A percentile compares a stretch with the other conserved stretches of the same genome.
phyloP scores from a whole-genome alignment of 345 rosid genomes.

The Iberis pinnata region DNA sequence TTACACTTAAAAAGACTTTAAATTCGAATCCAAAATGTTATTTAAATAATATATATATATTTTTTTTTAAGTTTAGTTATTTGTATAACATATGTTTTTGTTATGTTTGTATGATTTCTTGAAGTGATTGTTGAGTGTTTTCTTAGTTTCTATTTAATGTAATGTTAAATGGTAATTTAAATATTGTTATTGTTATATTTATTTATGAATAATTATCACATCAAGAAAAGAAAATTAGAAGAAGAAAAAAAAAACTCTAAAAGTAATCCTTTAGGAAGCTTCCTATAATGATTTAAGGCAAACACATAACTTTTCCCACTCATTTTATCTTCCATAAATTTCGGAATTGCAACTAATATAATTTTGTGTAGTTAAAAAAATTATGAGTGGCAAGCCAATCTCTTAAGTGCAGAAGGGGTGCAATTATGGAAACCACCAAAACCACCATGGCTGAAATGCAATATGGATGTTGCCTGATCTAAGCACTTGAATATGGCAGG shows the following conservation, averaged over 20 bases:
- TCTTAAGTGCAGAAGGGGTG: too few relatives aligned
- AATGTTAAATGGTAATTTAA: slow-evolving; percentile 5
- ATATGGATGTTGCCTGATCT: too few relatives aligned
- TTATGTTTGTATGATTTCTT: background rate
- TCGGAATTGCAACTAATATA: background rate
- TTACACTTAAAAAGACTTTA: slow-evolving; percentile 32
- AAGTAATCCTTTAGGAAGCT: slow-evolving; percentile 13
- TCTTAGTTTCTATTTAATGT: slow-evolving; percentile 1
- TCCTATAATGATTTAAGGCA: slow-evolving; percentile 11
- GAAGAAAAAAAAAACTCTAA: background rate
- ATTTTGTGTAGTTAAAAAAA: slow-evolving; percentile 4
- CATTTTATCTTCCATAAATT: slow-evolving; percentile 10
- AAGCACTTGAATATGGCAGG: too few relatives aligned
- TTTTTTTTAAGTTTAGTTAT: too few relatives aligned
- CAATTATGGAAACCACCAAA: too few relatives aligned
- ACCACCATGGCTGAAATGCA: too few relatives aligned
- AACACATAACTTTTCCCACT: background rate
- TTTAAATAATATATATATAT: too few relatives aligned
- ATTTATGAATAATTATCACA: background rate
- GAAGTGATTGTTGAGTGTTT: slow-evolving; percentile 1
- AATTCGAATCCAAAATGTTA: too few relatives aligned
- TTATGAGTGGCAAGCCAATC: too few relatives aligned
- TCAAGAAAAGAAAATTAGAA: background rate
- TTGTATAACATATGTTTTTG: too few relatives aligned
- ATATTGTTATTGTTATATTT: background rate